Base-by-base conservation (phyloP, 192 early-diverging fungal species). In the Coemansia aciculifera region DNA sequence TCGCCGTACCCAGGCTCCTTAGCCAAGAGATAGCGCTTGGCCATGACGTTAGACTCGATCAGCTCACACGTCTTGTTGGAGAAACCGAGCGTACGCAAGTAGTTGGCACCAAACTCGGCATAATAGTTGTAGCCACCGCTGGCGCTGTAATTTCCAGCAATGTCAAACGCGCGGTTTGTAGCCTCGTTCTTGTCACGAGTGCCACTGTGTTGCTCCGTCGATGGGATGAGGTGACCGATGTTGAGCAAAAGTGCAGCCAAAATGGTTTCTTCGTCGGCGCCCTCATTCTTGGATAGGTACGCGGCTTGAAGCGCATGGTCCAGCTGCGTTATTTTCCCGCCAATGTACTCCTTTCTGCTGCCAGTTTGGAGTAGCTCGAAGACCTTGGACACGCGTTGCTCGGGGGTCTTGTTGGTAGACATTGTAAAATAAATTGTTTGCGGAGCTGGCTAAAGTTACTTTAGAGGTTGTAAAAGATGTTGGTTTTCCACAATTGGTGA, bases 1-100 rank as follows among this genome's bases (percentile, higher is more conserved):
- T 32, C 32, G 32, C 32, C 32, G 4, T 32, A 32, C 32, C n/a
- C n/a, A n/a, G n/a, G n/a, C n/a, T n/a, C n/a, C n/a, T n/a, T n/a
- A n/a, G 81, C 73, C 13, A 80, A 84, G 15, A 88, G 69, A 43
- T 88, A 88, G n/a, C 85, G 74, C 75, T 86, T 88, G 46, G 79
- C 85, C 34, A 81, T 66, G 10, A 88, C 87, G 57, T 88, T 84
- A 5, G 85, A 78, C 59, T 82, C 87, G 0, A 88, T 84, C 34
- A 88, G 72, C 24, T 74, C 67, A 10, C 81, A 70, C 24, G 86
- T 71, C 56, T 85, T 84, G 37, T 78, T 54, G 2, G 85, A 83
- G 57, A 88, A 86, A 13, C 87, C 87, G 5, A 88, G 65, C 34
- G 71, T 75, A 44, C 74, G 68, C 46, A 88, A 67, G 15, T 86